phyloP scores from a whole-genome alignment of 768 basidiomycete species.

The Coprinellus micaceus region DNA sequence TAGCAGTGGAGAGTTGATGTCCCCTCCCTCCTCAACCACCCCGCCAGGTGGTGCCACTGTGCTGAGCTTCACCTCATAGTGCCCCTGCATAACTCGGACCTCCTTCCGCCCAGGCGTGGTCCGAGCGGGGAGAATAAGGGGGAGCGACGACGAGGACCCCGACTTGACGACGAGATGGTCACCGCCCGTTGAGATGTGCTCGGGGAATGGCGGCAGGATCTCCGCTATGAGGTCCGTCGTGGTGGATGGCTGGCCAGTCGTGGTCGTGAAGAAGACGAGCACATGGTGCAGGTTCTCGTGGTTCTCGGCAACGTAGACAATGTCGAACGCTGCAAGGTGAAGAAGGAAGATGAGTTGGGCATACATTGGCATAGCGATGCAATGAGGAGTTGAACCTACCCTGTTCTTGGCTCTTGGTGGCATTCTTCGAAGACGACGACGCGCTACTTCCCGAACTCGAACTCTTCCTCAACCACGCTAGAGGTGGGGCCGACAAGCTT shows the following conservation, averaged over 20 bases:
- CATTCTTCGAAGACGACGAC: constrained; percentile 15
- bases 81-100: constrained; percentile 49
- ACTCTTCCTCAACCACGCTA: constrained; percentile 51
- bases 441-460: constrained; percentile 18
- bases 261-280: constrained; percentile 66
- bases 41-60: constrained; percentile 21
- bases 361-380: background rate
- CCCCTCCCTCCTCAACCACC: constrained; percentile 23
- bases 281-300: constrained; percentile 84
- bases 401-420: constrained; percentile 13
- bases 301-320: constrained; percentile 63
- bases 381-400: constrained; percentile 12
- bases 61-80: constrained; percentile 71
- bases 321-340: constrained; percentile 35
- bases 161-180: constrained; percentile 63
- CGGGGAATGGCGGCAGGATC: constrained; percentile 48
- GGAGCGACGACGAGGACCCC: constrained; percentile 53
- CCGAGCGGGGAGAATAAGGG: constrained; percentile 52
- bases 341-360: background rate
- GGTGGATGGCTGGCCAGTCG: constrained; percentile 42
- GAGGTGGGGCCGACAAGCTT: constrained; percentile 58
- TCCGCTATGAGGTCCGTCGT: constrained; percentile 56
- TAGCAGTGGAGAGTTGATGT: constrained; percentile 46
- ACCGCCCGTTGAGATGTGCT: constrained; percentile 37
- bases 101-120: constrained; percentile 59